phyloP scores from a whole-genome alignment of 257 asterid species.

The Henckelia pumila region DNA sequence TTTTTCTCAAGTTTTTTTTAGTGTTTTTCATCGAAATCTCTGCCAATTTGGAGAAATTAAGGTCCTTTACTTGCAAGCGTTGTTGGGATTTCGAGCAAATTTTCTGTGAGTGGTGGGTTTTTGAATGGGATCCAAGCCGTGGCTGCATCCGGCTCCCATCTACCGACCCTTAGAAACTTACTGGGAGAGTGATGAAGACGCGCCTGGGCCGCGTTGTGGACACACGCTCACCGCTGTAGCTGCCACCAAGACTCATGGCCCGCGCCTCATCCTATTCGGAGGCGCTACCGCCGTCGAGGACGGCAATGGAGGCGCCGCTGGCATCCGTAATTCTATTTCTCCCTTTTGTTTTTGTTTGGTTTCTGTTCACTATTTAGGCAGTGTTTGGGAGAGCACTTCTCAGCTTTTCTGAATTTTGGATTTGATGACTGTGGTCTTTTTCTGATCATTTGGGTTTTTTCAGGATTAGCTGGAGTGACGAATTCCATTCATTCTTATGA shows the following conservation, averaged over 20 bases:
- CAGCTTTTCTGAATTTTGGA: slow-evolving; percentile 5
- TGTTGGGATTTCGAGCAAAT: background rate
- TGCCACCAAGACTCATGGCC: slow-evolving; percentile 82
- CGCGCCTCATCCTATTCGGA: slow-evolving; percentile 90
- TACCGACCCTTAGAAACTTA: slow-evolving; percentile 57
- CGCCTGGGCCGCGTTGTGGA: slow-evolving; percentile 93
- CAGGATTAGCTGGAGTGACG: slow-evolving; percentile 97
- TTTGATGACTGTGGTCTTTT: background rate
- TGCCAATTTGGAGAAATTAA: slow-evolving; percentile 26
- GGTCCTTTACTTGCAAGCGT: background rate
- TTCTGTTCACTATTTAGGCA: background rate
- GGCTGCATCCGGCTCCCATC: slow-evolving; percentile 62
- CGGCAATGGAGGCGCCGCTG: slow-evolving; percentile 81
- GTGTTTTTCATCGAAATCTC: background rate
- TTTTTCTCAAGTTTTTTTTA: background rate
- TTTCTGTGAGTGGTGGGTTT: background rate
- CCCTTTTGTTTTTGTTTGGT: background rate
- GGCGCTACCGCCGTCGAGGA: slow-evolving; percentile 98
- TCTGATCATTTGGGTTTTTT: slow-evolving; percentile 7
- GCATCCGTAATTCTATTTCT: slow-evolving; percentile 55
- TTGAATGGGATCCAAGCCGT: slow-evolving; percentile 65
- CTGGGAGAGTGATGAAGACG: slow-evolving; percentile 91
- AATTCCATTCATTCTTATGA: slow-evolving; percentile 85
- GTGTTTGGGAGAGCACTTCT: no score
- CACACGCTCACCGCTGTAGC: slow-evolving; percentile 96